These are phyloP conservation scores for Tuber borchii DNA, from an alignment of 495 filamentous ascomycete species.

Conservation along the genomic window DNA sequence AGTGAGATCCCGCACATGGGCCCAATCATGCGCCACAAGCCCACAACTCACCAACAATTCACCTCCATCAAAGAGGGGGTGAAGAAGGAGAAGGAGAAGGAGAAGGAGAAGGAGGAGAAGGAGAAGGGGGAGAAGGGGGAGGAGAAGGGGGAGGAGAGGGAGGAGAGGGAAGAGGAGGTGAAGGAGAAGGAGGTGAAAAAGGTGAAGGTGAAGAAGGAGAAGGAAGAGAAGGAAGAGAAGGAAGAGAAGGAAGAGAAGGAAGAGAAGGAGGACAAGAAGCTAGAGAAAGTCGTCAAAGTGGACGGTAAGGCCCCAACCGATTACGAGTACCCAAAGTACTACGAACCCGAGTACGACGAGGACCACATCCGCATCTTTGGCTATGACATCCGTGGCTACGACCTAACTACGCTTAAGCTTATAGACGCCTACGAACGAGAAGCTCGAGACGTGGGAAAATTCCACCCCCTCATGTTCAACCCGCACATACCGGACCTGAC, in stretches of 20 bases:
- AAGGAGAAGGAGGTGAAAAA: background rate
- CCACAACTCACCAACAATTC: background rate
- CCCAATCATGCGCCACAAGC: background rate
- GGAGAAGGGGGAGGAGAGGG: background rate
- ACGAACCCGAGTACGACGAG: background rate
- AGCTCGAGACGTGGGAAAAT: background rate
- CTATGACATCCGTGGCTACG: background rate
- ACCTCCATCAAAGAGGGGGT: background rate
- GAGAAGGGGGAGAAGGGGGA: background rate
- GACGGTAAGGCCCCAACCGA: background rate
- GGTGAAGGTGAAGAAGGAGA: background rate
- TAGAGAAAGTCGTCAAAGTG: background rate
- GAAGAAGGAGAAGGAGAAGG: background rate
- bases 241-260: background rate
- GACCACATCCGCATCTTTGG: background rate
- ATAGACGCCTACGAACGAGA: background rate
- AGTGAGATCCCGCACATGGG: background rate
- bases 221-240: background rate
- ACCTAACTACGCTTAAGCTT: background rate
- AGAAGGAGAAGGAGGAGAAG: background rate
- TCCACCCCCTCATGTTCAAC: background rate
- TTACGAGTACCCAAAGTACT: background rate
- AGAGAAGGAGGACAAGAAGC: background rate
- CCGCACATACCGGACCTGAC: background rate
- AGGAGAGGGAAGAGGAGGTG: background rate